Evolutionary conservation across 495 filamentous ascomycete genomes (phyloP), one percentile per base, ranked within the genome.

Genomic region (Usnea hakonensis): DNA sequence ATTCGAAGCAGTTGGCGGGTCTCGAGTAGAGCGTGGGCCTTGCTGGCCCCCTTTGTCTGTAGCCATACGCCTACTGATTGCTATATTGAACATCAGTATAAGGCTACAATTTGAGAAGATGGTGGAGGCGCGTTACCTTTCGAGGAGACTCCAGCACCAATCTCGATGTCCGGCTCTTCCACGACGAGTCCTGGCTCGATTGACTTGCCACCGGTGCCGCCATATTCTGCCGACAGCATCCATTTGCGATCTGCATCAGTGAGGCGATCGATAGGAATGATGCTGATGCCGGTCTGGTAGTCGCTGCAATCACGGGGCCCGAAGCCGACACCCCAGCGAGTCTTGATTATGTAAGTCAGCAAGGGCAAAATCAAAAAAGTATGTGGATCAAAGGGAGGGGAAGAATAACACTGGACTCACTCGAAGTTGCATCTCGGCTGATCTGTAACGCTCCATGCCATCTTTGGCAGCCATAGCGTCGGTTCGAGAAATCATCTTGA

Each of bases 81-180:
- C 90, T 83, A 60, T 66, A 41, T 36, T 36, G 37, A 37, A 43
- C 32, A 26, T 67, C 38, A 62, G 64, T 41, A 48, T 44, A 21
- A 0, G 9, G 0, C 14, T 21, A 17, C 1, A 6, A 10, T 26
- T 17, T 10, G 11, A 61, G 53, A 40, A n/a, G 55, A 50, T 13
- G 48, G 32, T 21, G 16, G 44, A 37, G n/a, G 14, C 32, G 32
- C 44, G 70, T 60, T 72, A 79, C 82, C 83, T 77, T 98, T 98
- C 4, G 91, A 96, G 6, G 91, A 96, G 16, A 97, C 95, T 56
- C 94, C 94, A 46, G 91, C 90, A 48, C 94, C 94, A 63, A 98
- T 98, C 72, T 98, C 94, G 67, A 98, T 98, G 71, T 98, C 94
- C 10, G 94, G 94, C 74, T 98, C 94, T 69, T 98, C 94, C 26